phyloP scores from a whole-genome alignment of 768 basidiomycete genomes.

The Amanita muscaria region DNA sequence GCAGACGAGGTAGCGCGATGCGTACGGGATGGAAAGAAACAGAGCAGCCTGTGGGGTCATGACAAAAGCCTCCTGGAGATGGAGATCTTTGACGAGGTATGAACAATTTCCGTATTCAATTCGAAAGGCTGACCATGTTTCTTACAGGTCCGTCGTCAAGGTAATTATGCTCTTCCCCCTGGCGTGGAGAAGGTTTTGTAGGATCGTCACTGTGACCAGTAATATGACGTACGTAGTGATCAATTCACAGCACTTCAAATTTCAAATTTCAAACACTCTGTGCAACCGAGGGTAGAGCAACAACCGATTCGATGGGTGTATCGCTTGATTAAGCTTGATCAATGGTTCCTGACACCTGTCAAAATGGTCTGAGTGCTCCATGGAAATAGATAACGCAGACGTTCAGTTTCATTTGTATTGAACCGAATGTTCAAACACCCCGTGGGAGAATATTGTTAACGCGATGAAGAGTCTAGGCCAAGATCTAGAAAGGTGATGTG shows the following conservation, averaged over 20 bases:
- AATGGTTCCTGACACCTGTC: too few species aligned
- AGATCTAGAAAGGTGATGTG: too few species aligned
- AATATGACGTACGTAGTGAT: too few species aligned
- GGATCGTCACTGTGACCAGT: too few species aligned
- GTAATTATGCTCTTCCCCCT: slow-evolving; percentile 52
- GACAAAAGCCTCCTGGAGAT: slow-evolving; percentile 76
- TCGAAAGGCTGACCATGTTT: background rate
- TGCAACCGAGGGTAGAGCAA: too few species aligned
- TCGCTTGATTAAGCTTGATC: too few species aligned
- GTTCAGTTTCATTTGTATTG: background rate
- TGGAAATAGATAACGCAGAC: background rate
- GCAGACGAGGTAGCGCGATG: slow-evolving; percentile 85
- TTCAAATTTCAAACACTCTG: too few species aligned
- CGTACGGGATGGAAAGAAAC: slow-evolving; percentile 59
- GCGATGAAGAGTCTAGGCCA: too few species aligned
- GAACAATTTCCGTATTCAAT: slow-evolving; percentile 10
- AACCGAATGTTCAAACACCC: too few species aligned
- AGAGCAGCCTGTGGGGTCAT: slow-evolving; percentile 70
- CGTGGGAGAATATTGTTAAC: too few species aligned
- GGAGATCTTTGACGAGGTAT: slow-evolving; percentile 79
- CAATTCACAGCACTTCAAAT: too few species aligned
- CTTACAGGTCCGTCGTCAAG: slow-evolving; percentile 54
- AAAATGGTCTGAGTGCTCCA: background rate
- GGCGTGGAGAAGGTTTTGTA: slow-evolving; percentile 49
- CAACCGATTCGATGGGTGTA: too few species aligned